Conservation (phyloP, 768 basidiomycete genomes). For the Lentinula sp. region DNA sequence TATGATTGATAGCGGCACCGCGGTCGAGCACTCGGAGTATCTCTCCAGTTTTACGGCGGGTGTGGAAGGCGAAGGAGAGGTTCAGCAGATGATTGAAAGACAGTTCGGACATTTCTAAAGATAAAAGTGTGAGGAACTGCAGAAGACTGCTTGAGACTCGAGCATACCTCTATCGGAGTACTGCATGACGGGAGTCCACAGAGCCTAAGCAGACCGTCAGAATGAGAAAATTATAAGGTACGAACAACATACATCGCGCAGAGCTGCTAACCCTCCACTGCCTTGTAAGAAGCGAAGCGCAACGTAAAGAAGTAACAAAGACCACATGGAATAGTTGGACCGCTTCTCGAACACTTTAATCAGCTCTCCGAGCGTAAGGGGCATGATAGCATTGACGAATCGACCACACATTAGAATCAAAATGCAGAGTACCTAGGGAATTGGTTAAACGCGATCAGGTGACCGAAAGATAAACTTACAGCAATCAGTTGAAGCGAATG, state of each 20-base stretch:
- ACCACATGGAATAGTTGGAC: conserved; percentile 52
- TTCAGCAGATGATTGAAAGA: conserved; percentile 86
- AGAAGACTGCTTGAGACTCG: background rate
- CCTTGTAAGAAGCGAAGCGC: conserved; percentile 69
- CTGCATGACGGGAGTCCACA: conserved; percentile 90
- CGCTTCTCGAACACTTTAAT: conserved; percentile 49
- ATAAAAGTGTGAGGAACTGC: background rate
- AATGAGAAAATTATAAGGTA: background rate
- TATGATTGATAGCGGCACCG: conserved; percentile 81
- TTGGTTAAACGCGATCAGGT: conserved; percentile 2
- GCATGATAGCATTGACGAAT: conserved; percentile 67
- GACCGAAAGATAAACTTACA: conserved; percentile 28
- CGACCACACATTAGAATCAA: conserved; percentile 68
- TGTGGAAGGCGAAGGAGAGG: conserved; percentile 81
- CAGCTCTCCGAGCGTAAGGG: conserved; percentile 63
- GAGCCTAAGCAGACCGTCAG: conserved; percentile 28
- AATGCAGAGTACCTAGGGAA: conserved; percentile 54
- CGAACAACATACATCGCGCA: conserved; percentile 43
- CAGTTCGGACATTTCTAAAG: conserved; percentile 74
- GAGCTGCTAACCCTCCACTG: conserved; percentile 65
- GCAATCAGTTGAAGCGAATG: conserved; percentile 64
- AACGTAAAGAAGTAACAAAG: conserved; percentile 62
- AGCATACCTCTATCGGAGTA: conserved; percentile 66
- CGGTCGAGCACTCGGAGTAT: conserved; percentile 77
- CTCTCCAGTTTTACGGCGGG: conserved; percentile 79